A percentile compares a stretch with the other conserved stretches of the same genome.
These are phyloP conservation scores for Ambrosiella cleistominuta DNA, from an alignment of 2,329 filamentous ascomycete genomes.

Conservation along the genomic window DNA sequence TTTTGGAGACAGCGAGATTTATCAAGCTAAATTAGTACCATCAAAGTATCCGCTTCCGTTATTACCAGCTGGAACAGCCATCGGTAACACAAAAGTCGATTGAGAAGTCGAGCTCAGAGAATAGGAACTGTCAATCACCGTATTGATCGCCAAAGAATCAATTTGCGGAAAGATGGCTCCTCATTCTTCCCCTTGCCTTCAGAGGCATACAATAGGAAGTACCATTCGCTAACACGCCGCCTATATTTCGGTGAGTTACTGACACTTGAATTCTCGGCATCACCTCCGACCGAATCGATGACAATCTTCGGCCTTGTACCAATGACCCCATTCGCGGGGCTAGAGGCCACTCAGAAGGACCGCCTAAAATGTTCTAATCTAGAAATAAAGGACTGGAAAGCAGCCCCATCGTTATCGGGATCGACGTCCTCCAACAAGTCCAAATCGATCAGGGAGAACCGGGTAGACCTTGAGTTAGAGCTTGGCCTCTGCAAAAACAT, in stretches of 20 bases:
- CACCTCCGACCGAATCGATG: neutral
- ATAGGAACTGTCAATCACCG: neutral
- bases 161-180: neutral
- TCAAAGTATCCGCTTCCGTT: neutral
- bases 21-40: neutral
- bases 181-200: neutral
- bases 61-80: neutral
- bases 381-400: neutral
- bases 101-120: neutral
- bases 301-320: neutral
- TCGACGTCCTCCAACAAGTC: conserved; percentile 35
- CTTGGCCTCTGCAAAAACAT: conserved; percentile 24
- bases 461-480: conserved; percentile 33
- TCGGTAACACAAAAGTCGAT: neutral
- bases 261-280: neutral
- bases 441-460: conserved; percentile 47
- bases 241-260: neutral
- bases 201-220: neutral
- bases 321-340: too few relatives aligned
- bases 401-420: neutral
- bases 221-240: neutral
- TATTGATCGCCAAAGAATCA: neutral
- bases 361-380: neutral
- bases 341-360: too few relatives aligned
- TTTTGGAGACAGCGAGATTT: neutral